Evolutionary conservation across 2,329 filamentous ascomycete genomes (phyloP), one percentile per base, ranked within the genome.

Genomic region (Xylariaceae sp.): DNA sequence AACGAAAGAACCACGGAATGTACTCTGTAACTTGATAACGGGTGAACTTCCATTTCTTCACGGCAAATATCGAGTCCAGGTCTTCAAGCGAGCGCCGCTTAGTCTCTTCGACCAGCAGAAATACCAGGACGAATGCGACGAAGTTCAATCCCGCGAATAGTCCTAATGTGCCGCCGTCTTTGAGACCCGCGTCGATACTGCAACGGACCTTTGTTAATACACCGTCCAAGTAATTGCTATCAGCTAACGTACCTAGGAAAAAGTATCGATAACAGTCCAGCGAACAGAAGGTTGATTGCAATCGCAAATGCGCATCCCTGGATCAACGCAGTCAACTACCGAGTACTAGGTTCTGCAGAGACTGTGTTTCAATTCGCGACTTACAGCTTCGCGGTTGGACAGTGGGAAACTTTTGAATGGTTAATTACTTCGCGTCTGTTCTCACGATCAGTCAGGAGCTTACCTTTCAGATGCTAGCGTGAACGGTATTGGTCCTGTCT

Each of bases 101-200:
- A 2, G 71, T 74, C 61, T 74, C 71, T 46, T 74, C 71, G 7
- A 74, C 66, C 3, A 74, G 54, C 1, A 76, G 59, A 57, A 75
- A 74, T 4, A 76, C 70, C 27, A 75, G 63, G 3, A 71, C 52
- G n/a, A 74, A 69, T 0, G 75, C 73, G 2, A 76, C 39, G 1
- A 77, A 40, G 54, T 77, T 77, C 15, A 78, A 61, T 1, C 67
- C 72, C 1, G 71, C 66, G 53, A 77, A 78, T 30, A 78, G 67
- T 1, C 71, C 72, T 3, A 77, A 58, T 0, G 68, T 66, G 0
- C 71, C 72, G 3, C 58, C 59, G 12, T 68, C 65, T 4, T 58
- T 45, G 14, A 68, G 48, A 1, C 45, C 38, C 0, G 55, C 54
- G 42, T 59, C 51, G 35, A 62, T 60, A 33, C 69, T 55, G 48